These are phyloP conservation scores for Scopulariopsis brevicaulis DNA, from an alignment of 2,329 filamentous ascomycete genomes.

Conservation along the genomic window DNA sequence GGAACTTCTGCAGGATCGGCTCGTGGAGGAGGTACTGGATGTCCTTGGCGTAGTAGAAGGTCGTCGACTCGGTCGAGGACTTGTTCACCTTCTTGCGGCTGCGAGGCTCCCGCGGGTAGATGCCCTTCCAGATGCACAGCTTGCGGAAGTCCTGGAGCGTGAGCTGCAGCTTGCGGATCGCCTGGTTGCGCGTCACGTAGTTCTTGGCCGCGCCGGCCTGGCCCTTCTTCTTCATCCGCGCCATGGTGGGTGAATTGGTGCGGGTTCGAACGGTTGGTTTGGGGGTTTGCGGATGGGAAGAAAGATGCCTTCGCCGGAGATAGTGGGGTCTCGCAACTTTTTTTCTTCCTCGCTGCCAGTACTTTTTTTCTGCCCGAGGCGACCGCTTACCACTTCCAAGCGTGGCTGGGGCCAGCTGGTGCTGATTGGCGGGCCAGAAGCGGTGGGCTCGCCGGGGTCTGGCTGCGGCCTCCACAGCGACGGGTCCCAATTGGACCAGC, in stretches of 20 bases:
- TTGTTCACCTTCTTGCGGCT: constrained; percentile 96
- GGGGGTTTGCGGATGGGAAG: not conserved
- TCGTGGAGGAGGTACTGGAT: constrained; percentile 98
- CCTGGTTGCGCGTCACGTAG: constrained; percentile 94
- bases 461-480: not conserved
- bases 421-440: not conserved
- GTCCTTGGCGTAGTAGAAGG: constrained; percentile 87
- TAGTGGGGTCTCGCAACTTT: constrained; percentile 10
- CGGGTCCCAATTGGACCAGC: not conserved
- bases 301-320: not conserved
- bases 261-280: not conserved
- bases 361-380: constrained; percentile 10
- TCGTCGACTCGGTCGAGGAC: constrained; percentile 79
- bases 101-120: constrained; percentile 93
- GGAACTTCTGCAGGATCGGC: constrained; percentile 85
- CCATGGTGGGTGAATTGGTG: constrained; percentile 35
- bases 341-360: constrained; percentile 14
- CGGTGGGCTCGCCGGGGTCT: not conserved
- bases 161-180: constrained; percentile 94
- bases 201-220: constrained; percentile 91
- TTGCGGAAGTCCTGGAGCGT: constrained; percentile 94
- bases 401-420: not conserved
- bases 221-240: constrained; percentile 83
- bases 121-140: constrained; percentile 99
- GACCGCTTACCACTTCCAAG: constrained; percentile 5